Conservation (phyloP, 306 rosid species). For the Cucurbita ficifolia region DNA sequence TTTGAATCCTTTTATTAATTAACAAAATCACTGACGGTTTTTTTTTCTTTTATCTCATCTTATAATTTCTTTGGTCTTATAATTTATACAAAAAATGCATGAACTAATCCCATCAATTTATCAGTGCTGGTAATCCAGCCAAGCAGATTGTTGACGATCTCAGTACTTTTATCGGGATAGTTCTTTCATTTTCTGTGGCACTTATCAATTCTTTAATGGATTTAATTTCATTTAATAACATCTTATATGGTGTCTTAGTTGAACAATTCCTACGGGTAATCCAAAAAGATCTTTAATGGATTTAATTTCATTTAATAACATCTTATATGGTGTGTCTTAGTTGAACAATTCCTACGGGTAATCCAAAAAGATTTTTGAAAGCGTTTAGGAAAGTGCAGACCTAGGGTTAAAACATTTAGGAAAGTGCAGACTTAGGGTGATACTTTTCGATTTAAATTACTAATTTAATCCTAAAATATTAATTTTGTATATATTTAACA, state of each 20-base stretch:
- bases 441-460: too few species aligned
- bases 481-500: too few species aligned
- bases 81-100: too few species aligned
- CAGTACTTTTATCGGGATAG: conserved; percentile 80
- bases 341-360: too few species aligned
- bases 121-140: conserved; percentile 62
- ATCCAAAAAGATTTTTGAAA: too few species aligned
- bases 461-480: too few species aligned
- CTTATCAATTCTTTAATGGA: conserved; percentile 76
- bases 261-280: too few species aligned
- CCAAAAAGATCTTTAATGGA: conserved; percentile 78
- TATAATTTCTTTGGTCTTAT: too few species aligned
- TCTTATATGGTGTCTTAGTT: conserved; percentile 73
- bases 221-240: conserved; percentile 86
- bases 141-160: conserved; percentile 95
- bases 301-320: conserved; percentile 86
- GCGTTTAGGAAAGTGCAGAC: too few species aligned
- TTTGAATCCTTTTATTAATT: not conserved
- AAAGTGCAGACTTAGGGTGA: too few species aligned
- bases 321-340: conserved; percentile 73
- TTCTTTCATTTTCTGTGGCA: conserved; percentile 64
- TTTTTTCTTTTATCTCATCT: too few species aligned
- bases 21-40: not conserved
- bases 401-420: too few species aligned
- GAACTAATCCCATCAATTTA: not conserved